Percentiles rank a stretch among this genome's conserved stretches.
These are phyloP conservation scores for Knufia petricola DNA, from an alignment of 2,329 filamentous ascomycete genomes.

Conservation along the genomic window DNA sequence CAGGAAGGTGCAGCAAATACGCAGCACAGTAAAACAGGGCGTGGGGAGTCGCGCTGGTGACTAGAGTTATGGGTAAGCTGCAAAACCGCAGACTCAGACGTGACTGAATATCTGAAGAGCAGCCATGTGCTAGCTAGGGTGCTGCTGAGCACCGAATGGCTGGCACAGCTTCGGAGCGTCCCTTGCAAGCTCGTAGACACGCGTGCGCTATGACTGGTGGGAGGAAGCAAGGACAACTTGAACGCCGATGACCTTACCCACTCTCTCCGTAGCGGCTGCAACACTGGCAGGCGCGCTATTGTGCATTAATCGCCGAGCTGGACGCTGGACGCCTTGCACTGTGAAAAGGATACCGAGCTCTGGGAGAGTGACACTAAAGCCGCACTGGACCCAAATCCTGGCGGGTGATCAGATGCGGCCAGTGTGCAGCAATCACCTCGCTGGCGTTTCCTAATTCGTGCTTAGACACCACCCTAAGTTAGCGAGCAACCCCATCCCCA, in stretches of 20 bases:
- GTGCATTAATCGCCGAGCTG: not conserved
- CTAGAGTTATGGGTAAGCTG: not conserved
- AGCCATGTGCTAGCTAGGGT: not conserved
- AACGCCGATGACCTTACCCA: conserved; percentile 1
- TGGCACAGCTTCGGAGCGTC: conserved; percentile 1
- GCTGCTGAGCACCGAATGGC: not conserved
- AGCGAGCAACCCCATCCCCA: not conserved
- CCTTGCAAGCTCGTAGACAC: not conserved
- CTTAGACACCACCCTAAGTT: not conserved
- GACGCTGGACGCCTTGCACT: not conserved
- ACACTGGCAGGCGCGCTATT: not conserved
- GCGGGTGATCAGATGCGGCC: conserved; percentile 1
- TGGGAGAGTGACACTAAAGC: not conserved
- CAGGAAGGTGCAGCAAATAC: not conserved
- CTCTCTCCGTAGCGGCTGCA: conserved; percentile 7
- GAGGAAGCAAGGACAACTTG: not conserved
- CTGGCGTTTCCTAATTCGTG: conserved; percentile 1
- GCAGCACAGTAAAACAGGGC: not conserved
- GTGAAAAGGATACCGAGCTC: no score
- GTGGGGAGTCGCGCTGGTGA: no score
- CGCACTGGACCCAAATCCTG: not conserved
- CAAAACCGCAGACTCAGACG: not conserved
- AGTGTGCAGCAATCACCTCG: conserved; percentile 5
- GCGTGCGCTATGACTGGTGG: conserved; percentile 1
- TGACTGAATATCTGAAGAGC: not conserved